Conservation (phyloP, 2,329 filamentous ascomycete species). For the Fonsecaea erecta region DNA sequence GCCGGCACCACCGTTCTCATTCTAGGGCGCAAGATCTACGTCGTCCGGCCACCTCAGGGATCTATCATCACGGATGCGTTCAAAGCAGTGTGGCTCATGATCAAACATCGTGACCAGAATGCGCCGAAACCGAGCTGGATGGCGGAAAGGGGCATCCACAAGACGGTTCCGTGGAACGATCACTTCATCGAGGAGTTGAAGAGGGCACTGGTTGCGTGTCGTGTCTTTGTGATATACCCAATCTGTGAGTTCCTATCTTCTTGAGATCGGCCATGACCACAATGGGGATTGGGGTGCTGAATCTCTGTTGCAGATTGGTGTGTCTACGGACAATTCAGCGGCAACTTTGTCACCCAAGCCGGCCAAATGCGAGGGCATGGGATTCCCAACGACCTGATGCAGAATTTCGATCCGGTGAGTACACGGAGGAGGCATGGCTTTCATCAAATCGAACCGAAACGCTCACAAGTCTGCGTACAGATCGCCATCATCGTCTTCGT, state of each 20-base stretch:
- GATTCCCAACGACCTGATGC: conserved; percentile 76
- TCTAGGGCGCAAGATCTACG: conserved; percentile 50
- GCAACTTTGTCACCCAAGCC: conserved; percentile 44
- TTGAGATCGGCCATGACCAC: too few relatives aligned
- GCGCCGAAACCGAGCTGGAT: conserved; percentile 71
- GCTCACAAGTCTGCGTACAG: not conserved
- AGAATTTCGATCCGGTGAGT: conserved; percentile 68
- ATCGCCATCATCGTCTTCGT: conserved; percentile 77
- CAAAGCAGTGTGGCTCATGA: conserved; percentile 60
- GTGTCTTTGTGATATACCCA: conserved; percentile 72
- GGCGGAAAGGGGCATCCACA: conserved; percentile 52
- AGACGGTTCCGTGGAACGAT: conserved; percentile 65
- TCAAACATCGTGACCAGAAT: conserved; percentile 59
- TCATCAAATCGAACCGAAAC: not conserved
- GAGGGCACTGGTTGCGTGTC: conserved; percentile 68
- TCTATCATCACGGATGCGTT: conserved; percentile 70
- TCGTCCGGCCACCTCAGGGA: conserved; percentile 61
- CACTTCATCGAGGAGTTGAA: conserved; percentile 74
- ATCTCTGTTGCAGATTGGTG: conserved; percentile 56
- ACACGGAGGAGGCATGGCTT: not conserved
- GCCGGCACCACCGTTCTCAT: conserved; percentile 63
- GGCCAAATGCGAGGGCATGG: conserved; percentile 66
- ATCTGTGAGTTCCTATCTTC: conserved; percentile 50
- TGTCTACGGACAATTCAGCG: conserved; percentile 36
- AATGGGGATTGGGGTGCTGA: not conserved